phyloP scores from a whole-genome alignment of 2,329 filamentous ascomycete genomes.

The Talaromyces atroroseus region DNA sequence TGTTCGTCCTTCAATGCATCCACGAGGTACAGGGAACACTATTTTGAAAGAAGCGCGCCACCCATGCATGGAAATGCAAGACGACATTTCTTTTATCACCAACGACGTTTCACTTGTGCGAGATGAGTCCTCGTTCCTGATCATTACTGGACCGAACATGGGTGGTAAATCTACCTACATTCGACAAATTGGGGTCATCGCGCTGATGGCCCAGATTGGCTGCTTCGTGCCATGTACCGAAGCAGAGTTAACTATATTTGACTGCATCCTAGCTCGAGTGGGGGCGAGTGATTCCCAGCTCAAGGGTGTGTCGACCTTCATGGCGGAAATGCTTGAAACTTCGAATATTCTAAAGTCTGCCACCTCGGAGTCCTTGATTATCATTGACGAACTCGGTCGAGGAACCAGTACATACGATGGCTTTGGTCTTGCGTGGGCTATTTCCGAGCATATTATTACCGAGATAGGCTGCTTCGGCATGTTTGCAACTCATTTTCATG shows the following conservation, averaged over 20 bases:
- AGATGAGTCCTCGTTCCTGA: conserved; percentile 78
- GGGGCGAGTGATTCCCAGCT: conserved; percentile 94
- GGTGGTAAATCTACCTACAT: conserved; percentile 98
- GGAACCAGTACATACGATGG: conserved; percentile 98
- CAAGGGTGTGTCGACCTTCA: conserved; percentile 96
- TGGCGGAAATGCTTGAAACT: conserved; percentile 99
- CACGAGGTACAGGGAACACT: conserved; percentile 80
- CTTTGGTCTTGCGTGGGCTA: conserved; percentile 98
- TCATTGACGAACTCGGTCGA: conserved; percentile 94
- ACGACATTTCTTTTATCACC: conserved; percentile 97
- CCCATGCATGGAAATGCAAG: conserved; percentile 97
- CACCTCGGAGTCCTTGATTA: conserved; percentile 91
- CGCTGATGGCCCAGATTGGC: conserved; percentile 92
- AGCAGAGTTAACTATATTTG: conserved; percentile 91
- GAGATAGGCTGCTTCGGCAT: conserved; percentile 92
- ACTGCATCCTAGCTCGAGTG: conserved; percentile 92
- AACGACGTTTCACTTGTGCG: conserved; percentile 84
- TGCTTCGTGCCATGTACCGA: conserved; percentile 91
- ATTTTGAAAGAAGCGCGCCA: conserved; percentile 89
- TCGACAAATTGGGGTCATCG: conserved; percentile 92
- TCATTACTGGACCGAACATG: conserved; percentile 98
- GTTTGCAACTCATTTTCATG: conserved; percentile 98
- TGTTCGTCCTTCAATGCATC: conserved; percentile 82
- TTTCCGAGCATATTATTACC: conserved; percentile 92
- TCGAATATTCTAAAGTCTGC: conserved; percentile 97